Conservation (phyloP, 345 rosid genomes). For the Heritiera littoralis region DNA sequence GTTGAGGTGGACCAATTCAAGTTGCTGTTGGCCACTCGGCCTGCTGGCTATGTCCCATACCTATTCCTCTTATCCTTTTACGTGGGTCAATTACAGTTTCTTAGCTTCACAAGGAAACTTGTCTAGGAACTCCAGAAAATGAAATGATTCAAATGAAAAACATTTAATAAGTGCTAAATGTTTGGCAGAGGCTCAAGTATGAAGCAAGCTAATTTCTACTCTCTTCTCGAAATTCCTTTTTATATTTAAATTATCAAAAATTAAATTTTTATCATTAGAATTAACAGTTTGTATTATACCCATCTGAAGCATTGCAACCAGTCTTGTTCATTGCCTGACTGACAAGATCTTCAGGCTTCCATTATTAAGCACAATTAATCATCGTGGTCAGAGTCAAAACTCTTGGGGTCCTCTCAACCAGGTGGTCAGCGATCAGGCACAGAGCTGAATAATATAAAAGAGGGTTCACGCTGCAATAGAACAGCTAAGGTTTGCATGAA, state of each 20-base stretch:
- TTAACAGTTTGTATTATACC: too few species aligned
- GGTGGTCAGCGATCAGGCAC: neutral
- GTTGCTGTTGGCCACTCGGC: neutral
- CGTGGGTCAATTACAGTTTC: neutral
- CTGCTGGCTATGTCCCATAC: neutral
- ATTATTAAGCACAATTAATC: neutral
- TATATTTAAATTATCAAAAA: too few species aligned
- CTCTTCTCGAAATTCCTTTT: too few species aligned
- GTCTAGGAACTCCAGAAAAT: neutral
- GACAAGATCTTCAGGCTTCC: constrained; percentile 9
- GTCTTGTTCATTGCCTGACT: neutral
- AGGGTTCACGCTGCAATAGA: constrained; percentile 25
- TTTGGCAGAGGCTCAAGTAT: neutral
- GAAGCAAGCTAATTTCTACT: neutral
- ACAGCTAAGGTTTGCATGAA: constrained; percentile 35
- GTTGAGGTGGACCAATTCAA: neutral
- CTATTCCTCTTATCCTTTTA: neutral
- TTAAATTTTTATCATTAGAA: too few species aligned
- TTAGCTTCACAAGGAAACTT: neutral
- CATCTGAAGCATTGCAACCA: neutral
- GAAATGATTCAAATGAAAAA: neutral
- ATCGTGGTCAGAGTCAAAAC: neutral
- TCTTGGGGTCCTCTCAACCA: neutral
- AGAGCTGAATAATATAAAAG: neutral
- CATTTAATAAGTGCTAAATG: neutral